phyloP scores from a whole-genome alignment of 768 basidiomycete genomes.

The Xerocomellus dryophilus region DNA sequence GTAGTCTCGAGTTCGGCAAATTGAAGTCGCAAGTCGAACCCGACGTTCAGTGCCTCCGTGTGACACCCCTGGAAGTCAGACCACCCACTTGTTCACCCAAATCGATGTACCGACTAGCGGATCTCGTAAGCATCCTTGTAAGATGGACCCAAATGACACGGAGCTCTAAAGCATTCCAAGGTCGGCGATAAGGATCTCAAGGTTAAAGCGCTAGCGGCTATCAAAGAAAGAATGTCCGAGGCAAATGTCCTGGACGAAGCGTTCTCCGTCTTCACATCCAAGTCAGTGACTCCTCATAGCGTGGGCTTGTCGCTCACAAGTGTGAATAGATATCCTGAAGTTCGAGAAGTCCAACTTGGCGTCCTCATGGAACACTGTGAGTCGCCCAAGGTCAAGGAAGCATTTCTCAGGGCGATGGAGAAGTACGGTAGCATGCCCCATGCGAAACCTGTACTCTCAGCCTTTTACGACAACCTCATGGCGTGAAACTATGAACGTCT shows the following conservation, averaged over 20 bases:
- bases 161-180: neutral
- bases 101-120: constrained; percentile 37
- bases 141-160: neutral
- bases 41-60: neutral
- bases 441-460: constrained; percentile 9
- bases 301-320: neutral
- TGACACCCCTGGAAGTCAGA: neutral
- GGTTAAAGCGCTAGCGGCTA: constrained; percentile 16
- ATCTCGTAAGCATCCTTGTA: constrained; percentile 21
- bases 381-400: constrained; percentile 14
- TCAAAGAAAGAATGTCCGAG: constrained; percentile 13
- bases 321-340: constrained; percentile 13
- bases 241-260: constrained; percentile 25
- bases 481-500: neutral
- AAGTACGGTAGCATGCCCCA: constrained; percentile 6
- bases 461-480: constrained; percentile 16
- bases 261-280: constrained; percentile 28
- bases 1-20: constrained; percentile 13
- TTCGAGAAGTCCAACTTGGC: constrained; percentile 18
- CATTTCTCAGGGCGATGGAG: constrained; percentile 9
- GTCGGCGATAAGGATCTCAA: constrained; percentile 18
- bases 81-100: constrained; percentile 32
- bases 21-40: constrained; percentile 16
- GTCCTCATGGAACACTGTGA: constrained; percentile 6
- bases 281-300: constrained; percentile 4